Percentiles rank a stretch among this genome's conserved stretches.
Conservation (phyloP, 257 asterid species). For the Gynochthodes officinalis region DNA sequence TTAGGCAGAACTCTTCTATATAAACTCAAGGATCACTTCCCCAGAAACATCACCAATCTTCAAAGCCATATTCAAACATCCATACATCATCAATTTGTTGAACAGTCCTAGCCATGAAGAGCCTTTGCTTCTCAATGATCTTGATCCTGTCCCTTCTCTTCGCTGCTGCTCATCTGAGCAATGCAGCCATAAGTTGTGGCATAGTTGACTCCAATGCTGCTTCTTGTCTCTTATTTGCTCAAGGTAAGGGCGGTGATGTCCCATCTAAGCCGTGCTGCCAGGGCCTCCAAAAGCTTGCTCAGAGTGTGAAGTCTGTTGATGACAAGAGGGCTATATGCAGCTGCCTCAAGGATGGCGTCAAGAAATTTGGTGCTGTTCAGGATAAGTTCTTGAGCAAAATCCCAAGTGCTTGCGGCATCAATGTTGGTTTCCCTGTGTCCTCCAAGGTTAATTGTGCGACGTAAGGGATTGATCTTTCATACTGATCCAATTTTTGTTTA, state of each 20-base stretch:
- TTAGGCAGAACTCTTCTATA: neutral
- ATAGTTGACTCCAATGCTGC: slow-evolving; percentile 42
- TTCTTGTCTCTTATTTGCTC: slow-evolving; percentile 36
- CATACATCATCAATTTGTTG: neutral
- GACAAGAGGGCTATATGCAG: slow-evolving; percentile 56
- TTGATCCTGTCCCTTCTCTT: slow-evolving; percentile 35
- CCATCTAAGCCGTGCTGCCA: slow-evolving; percentile 45
- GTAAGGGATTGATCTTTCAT: no score
- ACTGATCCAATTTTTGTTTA: no score
- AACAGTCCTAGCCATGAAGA: slow-evolving; percentile 33
- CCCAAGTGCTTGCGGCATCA: slow-evolving; percentile 46
- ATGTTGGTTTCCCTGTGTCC: slow-evolving; percentile 59
- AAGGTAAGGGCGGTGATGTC: slow-evolving; percentile 29
- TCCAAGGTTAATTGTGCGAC: slow-evolving; percentile 44
- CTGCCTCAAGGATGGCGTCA: slow-evolving; percentile 55
- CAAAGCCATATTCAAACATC: neutral
- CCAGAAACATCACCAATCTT: neutral
- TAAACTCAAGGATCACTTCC: neutral
- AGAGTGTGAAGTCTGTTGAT: slow-evolving; percentile 34
- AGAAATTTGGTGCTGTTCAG: slow-evolving; percentile 47
- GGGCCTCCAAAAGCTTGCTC: slow-evolving; percentile 43
- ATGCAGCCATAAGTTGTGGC: slow-evolving; percentile 43
- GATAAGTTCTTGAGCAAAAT: slow-evolving; percentile 49
- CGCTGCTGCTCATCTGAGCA: slow-evolving; percentile 35
- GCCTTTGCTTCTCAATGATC: slow-evolving; percentile 29